These are phyloP conservation scores for Odonthalia washingtoniensis DNA, from an alignment of 31 red algal species.

Conservation along the genomic window DNA sequence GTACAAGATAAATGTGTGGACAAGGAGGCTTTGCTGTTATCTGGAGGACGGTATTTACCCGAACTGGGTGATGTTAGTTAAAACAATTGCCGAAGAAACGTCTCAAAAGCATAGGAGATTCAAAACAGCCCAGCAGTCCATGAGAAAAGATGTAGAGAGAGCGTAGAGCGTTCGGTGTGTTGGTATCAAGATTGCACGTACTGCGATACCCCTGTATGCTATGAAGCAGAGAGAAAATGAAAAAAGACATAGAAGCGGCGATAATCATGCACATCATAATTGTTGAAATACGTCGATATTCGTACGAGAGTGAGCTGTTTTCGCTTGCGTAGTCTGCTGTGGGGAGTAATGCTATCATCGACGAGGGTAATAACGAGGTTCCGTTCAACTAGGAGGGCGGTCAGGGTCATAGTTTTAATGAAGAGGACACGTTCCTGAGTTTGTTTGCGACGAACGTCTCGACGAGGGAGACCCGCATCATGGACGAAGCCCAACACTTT, in stretches of 20 bases:
- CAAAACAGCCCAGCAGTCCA: neutral
- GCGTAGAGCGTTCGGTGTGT: conserved; percentile 10
- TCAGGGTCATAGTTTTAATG: neutral
- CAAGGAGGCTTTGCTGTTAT: too few species aligned
- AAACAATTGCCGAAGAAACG: neutral
- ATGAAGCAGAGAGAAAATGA: neutral
- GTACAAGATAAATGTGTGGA: too few species aligned
- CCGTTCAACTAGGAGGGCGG: neutral
- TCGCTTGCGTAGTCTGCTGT: neutral
- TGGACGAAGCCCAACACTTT: too few species aligned
- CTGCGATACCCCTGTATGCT: neutral
- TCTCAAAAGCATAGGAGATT: neutral
- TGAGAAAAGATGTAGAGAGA: conserved; percentile 4
- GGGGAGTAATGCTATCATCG: neutral
- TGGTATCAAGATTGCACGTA: neutral
- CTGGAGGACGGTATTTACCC: conserved; percentile 20
- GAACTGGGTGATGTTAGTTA: conserved; percentile 10
- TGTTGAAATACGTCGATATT: neutral
- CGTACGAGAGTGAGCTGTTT: neutral
- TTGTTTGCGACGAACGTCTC: too few species aligned
- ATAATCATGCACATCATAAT: neutral
- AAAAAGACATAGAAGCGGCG: neutral
- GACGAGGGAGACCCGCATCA: too few species aligned
- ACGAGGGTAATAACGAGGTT: neutral
- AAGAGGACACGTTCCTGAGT: too few species aligned